Conservation (phyloP, 208 protist species). For the Leishmania tropica region DNA sequence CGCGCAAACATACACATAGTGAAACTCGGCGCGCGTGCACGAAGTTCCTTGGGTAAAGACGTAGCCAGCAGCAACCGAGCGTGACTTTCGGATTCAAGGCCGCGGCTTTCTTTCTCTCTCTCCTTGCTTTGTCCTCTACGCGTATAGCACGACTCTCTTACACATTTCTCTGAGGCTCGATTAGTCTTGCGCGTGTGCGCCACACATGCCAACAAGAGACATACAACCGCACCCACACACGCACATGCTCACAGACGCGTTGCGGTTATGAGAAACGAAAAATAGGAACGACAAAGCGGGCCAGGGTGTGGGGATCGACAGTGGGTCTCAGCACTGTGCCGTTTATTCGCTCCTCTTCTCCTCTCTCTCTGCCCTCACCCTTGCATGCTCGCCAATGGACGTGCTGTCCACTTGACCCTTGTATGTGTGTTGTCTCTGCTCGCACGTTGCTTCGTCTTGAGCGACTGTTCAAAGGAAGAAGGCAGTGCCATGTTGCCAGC, state of each 20-base stretch:
- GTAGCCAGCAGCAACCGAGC: not conserved
- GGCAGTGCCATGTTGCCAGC: not conserved
- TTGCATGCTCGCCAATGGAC: not conserved
- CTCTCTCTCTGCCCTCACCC: not conserved
- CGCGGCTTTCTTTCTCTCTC: not conserved
- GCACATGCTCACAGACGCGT: not conserved
- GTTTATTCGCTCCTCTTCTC: not conserved
- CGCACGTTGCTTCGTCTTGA: not conserved
- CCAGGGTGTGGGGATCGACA: not conserved
- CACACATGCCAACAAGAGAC: not conserved
- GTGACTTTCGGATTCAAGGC: not conserved
- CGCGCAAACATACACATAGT: not conserved
- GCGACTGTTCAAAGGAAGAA: not conserved
- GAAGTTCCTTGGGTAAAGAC: not conserved
- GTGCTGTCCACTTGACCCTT: not conserved
- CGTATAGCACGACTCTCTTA: not conserved
- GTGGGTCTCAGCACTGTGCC: not conserved
- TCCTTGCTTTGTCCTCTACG: not conserved
- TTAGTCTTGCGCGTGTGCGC: not conserved
- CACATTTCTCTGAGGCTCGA: not conserved
- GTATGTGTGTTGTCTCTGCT: not conserved
- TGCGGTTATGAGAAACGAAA: not conserved
- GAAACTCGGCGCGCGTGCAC: not conserved
- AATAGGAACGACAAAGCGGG: not conserved
- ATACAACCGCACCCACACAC: not conserved